Conservation (phyloP, 768 basidiomycete genomes). For the Suillus bovinus region DNA sequence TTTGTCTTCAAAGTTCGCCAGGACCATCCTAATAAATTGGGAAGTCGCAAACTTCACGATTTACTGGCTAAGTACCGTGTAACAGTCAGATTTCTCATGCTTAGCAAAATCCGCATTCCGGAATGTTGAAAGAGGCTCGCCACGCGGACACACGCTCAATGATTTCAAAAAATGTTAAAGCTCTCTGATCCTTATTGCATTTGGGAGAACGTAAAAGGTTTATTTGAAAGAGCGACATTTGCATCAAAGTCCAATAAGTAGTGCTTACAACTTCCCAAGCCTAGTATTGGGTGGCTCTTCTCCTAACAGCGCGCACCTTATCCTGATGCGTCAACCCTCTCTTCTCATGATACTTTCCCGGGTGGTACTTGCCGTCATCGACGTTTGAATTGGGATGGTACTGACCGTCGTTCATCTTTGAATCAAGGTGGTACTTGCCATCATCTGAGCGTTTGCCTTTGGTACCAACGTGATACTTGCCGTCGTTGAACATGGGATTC, state of each 20-base stretch:
- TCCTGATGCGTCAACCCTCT: not conserved
- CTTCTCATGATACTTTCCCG: constrained; percentile 1
- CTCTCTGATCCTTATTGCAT: not conserved
- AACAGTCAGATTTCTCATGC: not conserved
- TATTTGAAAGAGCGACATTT: constrained; percentile 8
- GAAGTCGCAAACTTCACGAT: not conserved
- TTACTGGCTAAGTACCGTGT: not conserved
- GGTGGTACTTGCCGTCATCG: constrained; percentile 11
- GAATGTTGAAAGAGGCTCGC: too few species aligned
- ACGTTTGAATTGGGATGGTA: constrained; percentile 13
- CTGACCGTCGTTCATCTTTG: not conserved
- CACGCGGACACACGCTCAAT: not conserved
- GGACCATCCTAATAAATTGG: not conserved
- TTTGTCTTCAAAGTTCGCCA: not conserved
- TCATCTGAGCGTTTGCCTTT: constrained; percentile 1
- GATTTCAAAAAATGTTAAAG: not conserved
- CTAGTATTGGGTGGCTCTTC: not conserved
- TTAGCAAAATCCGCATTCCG: too few species aligned
- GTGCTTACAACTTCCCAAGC: not conserved
- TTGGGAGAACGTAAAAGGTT: not conserved
- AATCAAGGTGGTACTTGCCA: not conserved
- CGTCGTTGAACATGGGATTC: constrained; percentile 9
- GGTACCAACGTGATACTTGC: constrained; percentile 1
- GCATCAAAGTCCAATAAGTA: constrained; percentile 7
- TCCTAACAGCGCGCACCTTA: constrained; percentile 1